Percentiles rank a stretch among this genome's conserved stretches.
Evolutionary conservation across 2,329 filamentous ascomycete genomes (phyloP).

Genomic region (Neonectria sp.): DNA sequence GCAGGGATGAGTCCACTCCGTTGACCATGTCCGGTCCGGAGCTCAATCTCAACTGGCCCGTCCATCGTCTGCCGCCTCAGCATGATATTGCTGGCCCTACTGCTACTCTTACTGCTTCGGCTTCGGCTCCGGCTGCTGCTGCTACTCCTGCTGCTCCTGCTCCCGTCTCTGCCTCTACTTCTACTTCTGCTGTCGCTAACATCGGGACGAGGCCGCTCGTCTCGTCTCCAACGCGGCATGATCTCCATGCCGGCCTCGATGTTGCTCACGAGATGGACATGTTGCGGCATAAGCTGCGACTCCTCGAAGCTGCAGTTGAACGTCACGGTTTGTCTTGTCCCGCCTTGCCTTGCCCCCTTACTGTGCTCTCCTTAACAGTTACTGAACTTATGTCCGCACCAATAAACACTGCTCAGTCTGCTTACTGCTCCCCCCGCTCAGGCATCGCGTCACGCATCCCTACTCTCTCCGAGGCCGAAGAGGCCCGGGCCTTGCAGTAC

Average conservation of each 20-base stretch:
- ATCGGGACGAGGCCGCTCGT: slow-evolving; percentile 66
- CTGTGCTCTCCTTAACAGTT: slow-evolving; percentile 25
- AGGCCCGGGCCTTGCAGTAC: slow-evolving; percentile 70
- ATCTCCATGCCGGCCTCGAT: slow-evolving; percentile 63
- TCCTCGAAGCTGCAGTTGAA: slow-evolving; percentile 64
- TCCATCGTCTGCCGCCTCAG: slow-evolving; percentile 61
- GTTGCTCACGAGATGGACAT: slow-evolving; percentile 66
- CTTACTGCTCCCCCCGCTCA: slow-evolving; percentile 40
- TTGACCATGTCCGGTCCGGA: slow-evolving; percentile 51
- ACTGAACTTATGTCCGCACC: slow-evolving; percentile 21
- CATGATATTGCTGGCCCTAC: slow-evolving; percentile 47
- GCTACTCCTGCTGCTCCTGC: slow-evolving; percentile 6
- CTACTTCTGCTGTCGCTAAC: slow-evolving; percentile 52
- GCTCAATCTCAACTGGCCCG: slow-evolving; percentile 50
- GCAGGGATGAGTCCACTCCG: slow-evolving; percentile 50
- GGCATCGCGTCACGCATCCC: slow-evolving; percentile 54
- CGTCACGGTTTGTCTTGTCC: slow-evolving; percentile 61
- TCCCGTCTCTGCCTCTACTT: not conserved
- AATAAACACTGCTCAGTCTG: slow-evolving; percentile 27
- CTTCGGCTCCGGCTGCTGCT: not conserved
- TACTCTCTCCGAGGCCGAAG: slow-evolving; percentile 68
- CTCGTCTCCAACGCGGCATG: slow-evolving; percentile 64
- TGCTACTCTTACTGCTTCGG: not conserved
- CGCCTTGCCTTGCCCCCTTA: slow-evolving; percentile 30
- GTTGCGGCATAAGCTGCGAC: slow-evolving; percentile 69